Evolutionary conservation across 2,329 filamentous ascomycete genomes (phyloP), one percentile per base, ranked within the genome.

Genomic region (Purpureocillium lavendulum): DNA sequence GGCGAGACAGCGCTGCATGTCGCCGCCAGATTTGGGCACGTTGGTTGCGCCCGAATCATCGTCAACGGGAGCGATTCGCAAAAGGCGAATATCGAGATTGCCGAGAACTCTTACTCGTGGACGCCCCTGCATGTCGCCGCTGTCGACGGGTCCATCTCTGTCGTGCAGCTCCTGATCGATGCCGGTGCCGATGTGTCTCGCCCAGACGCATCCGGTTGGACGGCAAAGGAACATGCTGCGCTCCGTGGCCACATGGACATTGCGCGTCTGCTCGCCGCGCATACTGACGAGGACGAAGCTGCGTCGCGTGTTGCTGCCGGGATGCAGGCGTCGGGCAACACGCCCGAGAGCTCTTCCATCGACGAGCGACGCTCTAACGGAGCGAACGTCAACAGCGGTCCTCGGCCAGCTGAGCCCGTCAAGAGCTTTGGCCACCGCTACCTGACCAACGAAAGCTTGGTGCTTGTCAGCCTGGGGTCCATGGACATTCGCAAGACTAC

Each of bases 401-500:
- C 70, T 6, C 71, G 79, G 37, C 64, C 72, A 7, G 68, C 80
- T 3, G 87, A 96, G 47, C 83, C 89, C 5, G 77, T 97, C 48
- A 97, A 97, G 63, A 86, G 87, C 1, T 98, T 97, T 60, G 92
- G 92, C 40, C 92, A 98, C 68, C 80, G 90, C 39, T 98, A 97
- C 62, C 73, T 98, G 37, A 94, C 80, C 14, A 79, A 94, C 38
- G 82, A 94, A 53, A 86, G 86, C 46, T 81, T 98, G 69, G 77
- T 98, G 4, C 71, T 97, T 36, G 89, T 98, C 51, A 96, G 87
- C 53, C 68, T 98, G 8, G 92, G 92, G 0, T 90, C 87, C 0
- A 95, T 96, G 86, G 92, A 98, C 56, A 85, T 86, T 65, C 79
- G 88, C 40, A 95, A 92, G 62, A 74, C 78, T 28, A 67, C 82